Evolutionary conservation across 73 alveolate genomes (phyloP), one percentile per base, ranked within the genome.

Genomic region (Symbiodinium pilosum): DNA sequence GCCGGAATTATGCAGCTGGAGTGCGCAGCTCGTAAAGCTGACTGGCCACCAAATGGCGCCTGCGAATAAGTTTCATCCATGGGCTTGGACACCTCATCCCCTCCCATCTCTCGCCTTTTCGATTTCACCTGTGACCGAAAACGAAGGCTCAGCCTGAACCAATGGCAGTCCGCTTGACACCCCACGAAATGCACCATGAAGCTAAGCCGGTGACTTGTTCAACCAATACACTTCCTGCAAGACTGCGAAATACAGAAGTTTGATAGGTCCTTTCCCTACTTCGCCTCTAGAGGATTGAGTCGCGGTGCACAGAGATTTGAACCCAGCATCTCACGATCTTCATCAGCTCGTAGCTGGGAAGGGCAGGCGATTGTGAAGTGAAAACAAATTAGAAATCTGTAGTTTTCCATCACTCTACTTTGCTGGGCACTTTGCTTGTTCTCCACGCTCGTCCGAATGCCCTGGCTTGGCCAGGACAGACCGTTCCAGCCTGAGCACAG

Each of bases 111-210:
- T 24, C 43, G 77, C 97, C 97, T 91, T 34, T 91, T 91, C 42
- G 97, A 91, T 52, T 91, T 91, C 81, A 91, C 97, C 30, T 91
- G 97, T n/a, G 97, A 91, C 7, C 97, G 77, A 36, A 91, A 91
- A 69, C 97, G 97, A 38, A 91, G 81, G 32, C 97, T 88, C 88
- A 91, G 30, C 97, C 97, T 84, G n/a, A n/a, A n/a, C n/a, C n/a
- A n/a, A n/a, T n/a, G n/a, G n/a, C n/a, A n/a, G n/a, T n/a, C 59
- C 21, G 59, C 59, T 9, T 47, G 59, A 9, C 59, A 47, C n/a
- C n/a, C 14, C 59, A 47, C 14, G 59, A 47, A 47, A 47, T 47
- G 59, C 59, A 47, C 59, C 14, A 47, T 6, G 21, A 47, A 47
- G 59, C 59, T 6, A 9, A 47, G 59, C 59, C 59, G 59, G 14